Percentiles rank a stretch among this genome's conserved stretches.
These are phyloP conservation scores for Ceratobasidium sp. DNA, from an alignment of 1,284 basidiomycete genomes.

Conservation along the genomic window DNA sequence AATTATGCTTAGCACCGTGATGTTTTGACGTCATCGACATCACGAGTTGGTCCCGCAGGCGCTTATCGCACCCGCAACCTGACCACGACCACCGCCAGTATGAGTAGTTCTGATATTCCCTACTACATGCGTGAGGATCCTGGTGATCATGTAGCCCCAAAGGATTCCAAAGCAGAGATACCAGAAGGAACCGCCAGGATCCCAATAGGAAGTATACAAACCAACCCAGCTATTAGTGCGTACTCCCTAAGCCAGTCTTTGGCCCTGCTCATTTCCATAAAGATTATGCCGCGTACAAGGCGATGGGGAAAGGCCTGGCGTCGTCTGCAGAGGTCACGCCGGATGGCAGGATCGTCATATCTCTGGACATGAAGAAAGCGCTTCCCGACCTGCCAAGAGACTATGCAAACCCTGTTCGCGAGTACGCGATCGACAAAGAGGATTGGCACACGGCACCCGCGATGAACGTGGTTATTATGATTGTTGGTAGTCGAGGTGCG, in stretches of 20 bases:
- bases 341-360: constrained; percentile 61
- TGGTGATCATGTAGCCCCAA: constrained; percentile 51
- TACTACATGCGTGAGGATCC: constrained; percentile 55
- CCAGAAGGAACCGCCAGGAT: constrained; percentile 50
- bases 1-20: no score
- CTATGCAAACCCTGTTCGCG: constrained; percentile 62
- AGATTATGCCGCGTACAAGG: constrained; percentile 53
- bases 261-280: background rate
- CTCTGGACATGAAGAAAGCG: constrained; percentile 63
- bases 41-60: background rate
- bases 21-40: background rate
- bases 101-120: constrained; percentile 48
- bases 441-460: constrained; percentile 59
- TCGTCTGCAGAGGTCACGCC: constrained; percentile 57
- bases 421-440: constrained; percentile 64
- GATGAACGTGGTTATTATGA: constrained; percentile 73
- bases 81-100: constrained; percentile 10
- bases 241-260: background rate
- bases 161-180: constrained; percentile 45
- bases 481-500: constrained; percentile 72
- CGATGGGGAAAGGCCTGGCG: constrained; percentile 54
- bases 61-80: background rate
- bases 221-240: constrained; percentile 54
- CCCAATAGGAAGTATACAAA: constrained; percentile 55
- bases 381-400: constrained; percentile 66